These are phyloP conservation scores for Claviceps maximensis DNA, from an alignment of 2,329 filamentous ascomycete genomes.

Conservation along the genomic window DNA sequence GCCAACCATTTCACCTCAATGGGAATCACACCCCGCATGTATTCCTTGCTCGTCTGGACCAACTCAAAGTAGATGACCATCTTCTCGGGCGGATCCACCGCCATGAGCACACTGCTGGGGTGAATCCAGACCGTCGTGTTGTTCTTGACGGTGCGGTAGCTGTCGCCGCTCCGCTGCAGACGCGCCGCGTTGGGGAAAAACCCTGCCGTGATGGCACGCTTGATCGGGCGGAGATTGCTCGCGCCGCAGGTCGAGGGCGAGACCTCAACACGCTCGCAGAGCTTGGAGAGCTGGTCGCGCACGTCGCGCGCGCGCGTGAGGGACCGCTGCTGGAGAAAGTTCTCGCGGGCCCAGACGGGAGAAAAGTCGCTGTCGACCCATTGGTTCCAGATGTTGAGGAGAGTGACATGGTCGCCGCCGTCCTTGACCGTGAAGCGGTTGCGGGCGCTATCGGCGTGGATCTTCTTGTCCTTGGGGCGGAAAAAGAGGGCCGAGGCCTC, in stretches of 20 bases:
- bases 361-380: constrained; percentile 90
- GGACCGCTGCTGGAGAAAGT: constrained; percentile 86
- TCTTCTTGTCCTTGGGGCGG: constrained; percentile 91
- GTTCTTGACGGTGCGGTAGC: constrained; percentile 85
- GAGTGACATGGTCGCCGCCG: constrained; percentile 76
- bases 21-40: constrained; percentile 78
- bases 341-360: constrained; percentile 78
- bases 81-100: constrained; percentile 60
- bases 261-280: constrained; percentile 90
- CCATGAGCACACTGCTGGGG: constrained; percentile 69
- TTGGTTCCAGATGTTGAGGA: constrained; percentile 89
- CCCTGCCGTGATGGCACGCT: constrained; percentile 76
- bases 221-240: constrained; percentile 60
- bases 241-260: constrained; percentile 54
- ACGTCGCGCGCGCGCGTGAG: constrained; percentile 82
- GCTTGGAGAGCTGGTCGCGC: constrained; percentile 77
- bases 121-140: constrained; percentile 85
- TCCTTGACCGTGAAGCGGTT: constrained; percentile 81
- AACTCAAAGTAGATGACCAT: constrained; percentile 82
- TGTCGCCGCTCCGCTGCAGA: constrained; percentile 70
- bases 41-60: constrained; percentile 77
- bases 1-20: constrained; percentile 74
- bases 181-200: constrained; percentile 91
- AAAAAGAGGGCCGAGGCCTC: constrained; percentile 87
- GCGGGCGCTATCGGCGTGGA: constrained; percentile 83